Evolutionary conservation across 148 eudicot species (phyloP).

Genomic region (Drosera capensis): DNA sequence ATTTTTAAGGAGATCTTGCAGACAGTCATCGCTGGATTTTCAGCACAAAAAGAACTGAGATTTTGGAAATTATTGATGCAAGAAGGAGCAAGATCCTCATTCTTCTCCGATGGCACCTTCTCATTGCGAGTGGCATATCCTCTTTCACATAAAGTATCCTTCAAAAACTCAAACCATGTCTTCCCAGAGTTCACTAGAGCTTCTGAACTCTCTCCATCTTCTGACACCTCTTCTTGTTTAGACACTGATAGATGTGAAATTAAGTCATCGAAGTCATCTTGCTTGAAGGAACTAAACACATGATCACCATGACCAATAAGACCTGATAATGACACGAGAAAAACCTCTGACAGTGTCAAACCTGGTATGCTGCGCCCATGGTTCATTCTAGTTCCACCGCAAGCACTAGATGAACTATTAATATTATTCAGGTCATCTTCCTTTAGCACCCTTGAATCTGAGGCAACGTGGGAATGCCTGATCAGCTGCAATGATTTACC

Average conservation of each 20-base stretch:
- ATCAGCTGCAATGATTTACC: conserved; percentile 93
- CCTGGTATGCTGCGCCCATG: conserved; percentile 22
- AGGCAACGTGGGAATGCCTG: conserved; percentile 45
- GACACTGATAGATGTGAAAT: conserved; percentile 16
- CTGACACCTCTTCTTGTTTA: conserved; percentile 9
- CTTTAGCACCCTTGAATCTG: conserved; percentile 13
- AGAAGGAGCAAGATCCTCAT: conserved; percentile 14
- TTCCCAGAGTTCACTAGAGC: conserved; percentile 23
- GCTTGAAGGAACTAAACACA: conserved; percentile 38
- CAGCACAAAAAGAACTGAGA: conserved; percentile 29
- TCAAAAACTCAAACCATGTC: conserved; percentile 47
- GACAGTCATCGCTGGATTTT: conserved; percentile 69
- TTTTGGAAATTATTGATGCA: conserved; percentile 14
- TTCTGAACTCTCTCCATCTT: conserved; percentile 12
- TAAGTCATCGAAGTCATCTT: conserved; percentile 26
- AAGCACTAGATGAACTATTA: conserved; percentile 7
- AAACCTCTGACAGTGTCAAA: conserved; percentile 67
- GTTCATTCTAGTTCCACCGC: conserved; percentile 7
- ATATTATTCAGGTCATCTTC: conserved; percentile 13
- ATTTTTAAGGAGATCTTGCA: conserved; percentile 38
- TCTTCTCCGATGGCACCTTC: conserved; percentile 6
- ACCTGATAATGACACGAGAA: conserved; percentile 69
- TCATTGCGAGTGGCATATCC: conserved; percentile 10
- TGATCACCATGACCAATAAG: conserved; percentile 85
- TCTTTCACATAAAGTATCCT: conserved; percentile 29